Conservation (phyloP, 169 alveolate genomes). For the Perkinsus marinus region DNA sequence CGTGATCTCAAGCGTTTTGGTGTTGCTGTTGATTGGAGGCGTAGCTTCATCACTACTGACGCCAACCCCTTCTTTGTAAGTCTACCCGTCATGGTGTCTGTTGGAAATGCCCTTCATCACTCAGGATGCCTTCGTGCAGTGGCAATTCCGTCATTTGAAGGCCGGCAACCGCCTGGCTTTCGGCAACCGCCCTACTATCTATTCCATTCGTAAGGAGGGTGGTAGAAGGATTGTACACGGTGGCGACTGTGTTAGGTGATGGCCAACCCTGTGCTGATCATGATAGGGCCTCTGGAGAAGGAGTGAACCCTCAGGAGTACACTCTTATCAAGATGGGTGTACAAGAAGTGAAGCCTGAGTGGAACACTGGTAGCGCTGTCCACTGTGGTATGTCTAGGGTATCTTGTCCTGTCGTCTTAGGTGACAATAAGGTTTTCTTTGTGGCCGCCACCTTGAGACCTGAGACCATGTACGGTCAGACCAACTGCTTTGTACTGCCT, state of each 20-base stretch:
- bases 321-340: slow-evolving; percentile 80
- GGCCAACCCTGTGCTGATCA: slow-evolving; percentile 98
- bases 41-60: slow-evolving; percentile 96
- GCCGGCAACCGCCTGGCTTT: slow-evolving; percentile 3
- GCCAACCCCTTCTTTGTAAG: slow-evolving; percentile 89
- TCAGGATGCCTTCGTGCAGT: slow-evolving; percentile 58
- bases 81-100: slow-evolving; percentile 8
- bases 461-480: slow-evolving; percentile 99
- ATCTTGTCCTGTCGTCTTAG: slow-evolving; percentile 15
- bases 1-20: slow-evolving; percentile 75
- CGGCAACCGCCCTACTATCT: slow-evolving; percentile 49
- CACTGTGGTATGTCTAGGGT: slow-evolving; percentile 4
- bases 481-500: slow-evolving; percentile 91
- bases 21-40: slow-evolving; percentile 86
- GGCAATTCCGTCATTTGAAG: slow-evolving; percentile 92
- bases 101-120: background rate
- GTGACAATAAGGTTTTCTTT: slow-evolving; percentile 56
- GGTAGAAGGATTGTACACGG: background rate
- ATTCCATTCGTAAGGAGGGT: background rate
- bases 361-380: slow-evolving; percentile 2
- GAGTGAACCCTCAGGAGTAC: slow-evolving; percentile 89
- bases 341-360: slow-evolving; percentile 34
- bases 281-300: slow-evolving; percentile 78
- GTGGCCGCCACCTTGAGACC: slow-evolving; percentile 98
- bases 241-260: slow-evolving; percentile 34